A percentile compares a stretch with the other conserved stretches of the same genome.
These are phyloP conservation scores for Parachaetomium inaequale DNA, from an alignment of 495 filamentous ascomycete genomes.

Conservation along the genomic window DNA sequence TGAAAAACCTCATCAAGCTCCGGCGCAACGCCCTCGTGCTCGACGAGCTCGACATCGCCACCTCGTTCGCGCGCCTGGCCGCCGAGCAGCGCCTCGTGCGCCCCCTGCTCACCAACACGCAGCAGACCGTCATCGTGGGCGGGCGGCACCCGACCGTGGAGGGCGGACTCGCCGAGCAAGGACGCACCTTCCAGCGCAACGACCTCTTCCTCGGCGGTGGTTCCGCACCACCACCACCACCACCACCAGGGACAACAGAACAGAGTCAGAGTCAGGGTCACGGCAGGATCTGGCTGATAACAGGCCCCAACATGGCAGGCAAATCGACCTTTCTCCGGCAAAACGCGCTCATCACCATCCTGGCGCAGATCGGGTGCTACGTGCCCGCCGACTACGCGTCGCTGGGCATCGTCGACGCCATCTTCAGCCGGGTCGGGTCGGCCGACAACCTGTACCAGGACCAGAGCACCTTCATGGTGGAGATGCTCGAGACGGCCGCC, in stretches of 20 bases:
- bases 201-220: conserved; percentile 68
- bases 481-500: conserved; percentile 73
- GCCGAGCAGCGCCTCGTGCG: conserved; percentile 67
- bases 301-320: conserved; percentile 98
- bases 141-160: conserved; percentile 91
- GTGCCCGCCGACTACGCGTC: conserved; percentile 83
- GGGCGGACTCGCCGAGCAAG: conserved; percentile 70
- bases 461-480: conserved; percentile 94
- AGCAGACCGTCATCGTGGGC: conserved; percentile 57
- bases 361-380: conserved; percentile 88
- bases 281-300: conserved; percentile 81
- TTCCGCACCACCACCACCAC: not conserved
- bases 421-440: conserved; percentile 88
- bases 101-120: conserved; percentile 61
- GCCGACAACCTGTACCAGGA: conserved; percentile 89
- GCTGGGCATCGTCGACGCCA: conserved; percentile 83
- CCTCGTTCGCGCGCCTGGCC: conserved; percentile 76
- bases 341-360: conserved; percentile 87
- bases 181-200: conserved; percentile 79
- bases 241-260: not conserved
- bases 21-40: conserved; percentile 83
- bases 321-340: conserved; percentile 95
- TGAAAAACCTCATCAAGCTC: conserved; percentile 73
- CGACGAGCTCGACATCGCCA: conserved; percentile 86
- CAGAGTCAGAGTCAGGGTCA: conserved; percentile 18